Base-by-base conservation (phyloP, 805 yeast genomes). In the Myxozyma melibiosi region DNA sequence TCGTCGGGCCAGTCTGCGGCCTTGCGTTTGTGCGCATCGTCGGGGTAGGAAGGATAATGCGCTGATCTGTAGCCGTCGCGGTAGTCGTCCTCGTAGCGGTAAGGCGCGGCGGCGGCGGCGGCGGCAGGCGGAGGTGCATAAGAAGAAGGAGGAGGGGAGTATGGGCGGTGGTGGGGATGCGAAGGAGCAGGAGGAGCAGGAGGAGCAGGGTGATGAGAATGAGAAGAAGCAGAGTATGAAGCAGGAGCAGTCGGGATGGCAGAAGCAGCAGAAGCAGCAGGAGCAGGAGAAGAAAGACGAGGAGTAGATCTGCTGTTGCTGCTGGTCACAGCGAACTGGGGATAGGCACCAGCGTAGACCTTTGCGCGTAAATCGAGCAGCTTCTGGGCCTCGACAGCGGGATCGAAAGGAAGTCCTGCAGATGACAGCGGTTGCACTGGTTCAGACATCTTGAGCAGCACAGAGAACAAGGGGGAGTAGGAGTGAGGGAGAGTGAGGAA, bases 311-410 rank as follows among this genome's bases (percentile, higher is more conserved):
- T n/a, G n/a, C n/a, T n/a, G n/a, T n/a, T n/a, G n/a, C n/a, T n/a
- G n/a, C n/a, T n/a, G 3, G 13, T 24, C 18, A 5, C 11, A n/a
- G 38, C n/a, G 45, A 58, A 58, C 51, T 56, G 48, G 14, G 62
- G 62, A 27, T 30, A 51, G 24, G 27, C 55, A 34, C 62, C 62
- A 1, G 61, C 48, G 30, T 33, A 33, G 34, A 59, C 63, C 27
- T 37, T 40, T n/a, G 39, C 44, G 24, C 63, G 57, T 30, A 59
- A 45, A 24, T 59, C 58, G 27, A 59, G 51, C 31, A 59, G 43
- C 22, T 59, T 59, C 34, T 39, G 63, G 45, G 58, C 57, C 38
- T 59, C 63, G 11, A 44, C 63, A 2, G 18, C 55, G 6, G 63
- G 55, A 53, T 59, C 63, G 30, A 56, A 59, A 2, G 54, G 63